Evolutionary conservation across 2,329 filamentous ascomycete genomes (phyloP), one percentile per base, ranked within the genome.

Genomic region (Alternaria sp.): DNA sequence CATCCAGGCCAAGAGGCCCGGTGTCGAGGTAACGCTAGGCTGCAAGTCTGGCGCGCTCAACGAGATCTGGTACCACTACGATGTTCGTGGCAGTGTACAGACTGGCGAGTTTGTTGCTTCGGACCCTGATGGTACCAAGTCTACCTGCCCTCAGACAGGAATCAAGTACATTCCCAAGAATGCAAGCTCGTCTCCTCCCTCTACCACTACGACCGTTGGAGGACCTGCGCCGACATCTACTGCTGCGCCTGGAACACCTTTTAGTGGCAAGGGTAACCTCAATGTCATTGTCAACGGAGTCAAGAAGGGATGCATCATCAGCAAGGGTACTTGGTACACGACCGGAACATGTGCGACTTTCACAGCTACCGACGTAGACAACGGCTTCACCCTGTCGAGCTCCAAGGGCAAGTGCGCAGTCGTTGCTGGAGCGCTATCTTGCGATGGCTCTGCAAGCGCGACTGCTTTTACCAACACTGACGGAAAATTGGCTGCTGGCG

Each of bases 271-370:
- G 32, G 90, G 90, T 0, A 85, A 84, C 66, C 74, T 92, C 41
- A 84, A 88, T 55, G 87, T 90, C 3, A 71, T 82, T 27, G 80
- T 82, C 4, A 75, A 79, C 18, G 83, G 85, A 4, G 72, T 71
- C n/a, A 73, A 80, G 49, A 83, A 81, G 8, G 90, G 90, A n/a
- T 92, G 89, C 67, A 83, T 92, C 59, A 92, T 92, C 72, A 85
- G 85, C 57, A 82, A 79, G 10, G 90, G 90, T 0, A 86, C 85
- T 0, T 92, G 90, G 90, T 92, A 90, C 71, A 83, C 84, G 0
- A 84, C 82, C 2, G 89, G 89, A 2, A 90, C 89, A 0, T 92
- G 89, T 71, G 90, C 90, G 1, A 90, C 86, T 0, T 90, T 87
- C 74, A 87, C 84, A 0, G 87, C 87, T 5, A 78, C 84, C 4